Evolutionary conservation across 1,139 yeast species (phyloP).

Genomic region (Candida tunisiensis): DNA sequence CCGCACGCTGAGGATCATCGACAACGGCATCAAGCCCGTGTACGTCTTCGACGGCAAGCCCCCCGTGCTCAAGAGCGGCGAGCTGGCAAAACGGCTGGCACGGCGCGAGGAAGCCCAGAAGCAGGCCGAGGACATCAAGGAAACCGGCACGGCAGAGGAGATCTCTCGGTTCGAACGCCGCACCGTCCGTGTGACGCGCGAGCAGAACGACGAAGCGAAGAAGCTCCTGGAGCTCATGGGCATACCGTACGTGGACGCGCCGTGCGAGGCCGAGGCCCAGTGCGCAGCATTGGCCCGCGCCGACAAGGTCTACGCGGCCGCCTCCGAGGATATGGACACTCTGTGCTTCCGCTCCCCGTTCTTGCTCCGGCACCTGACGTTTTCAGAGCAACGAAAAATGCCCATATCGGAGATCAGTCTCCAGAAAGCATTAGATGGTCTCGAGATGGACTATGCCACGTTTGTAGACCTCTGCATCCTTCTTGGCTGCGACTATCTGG

Average conservation of each 20-base stretch:
- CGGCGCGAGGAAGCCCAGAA: conserved; percentile 74
- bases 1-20: conserved; percentile 76
- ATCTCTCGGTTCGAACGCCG: conserved; percentile 67
- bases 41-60: conserved; percentile 97
- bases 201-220: conserved; percentile 91
- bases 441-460: conserved; percentile 52
- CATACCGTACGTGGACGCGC: conserved; percentile 82
- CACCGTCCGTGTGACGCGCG: conserved; percentile 71
- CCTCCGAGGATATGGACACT: conserved; percentile 98
- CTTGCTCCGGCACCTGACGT: conserved; percentile 75
- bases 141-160: conserved; percentile 67
- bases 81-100: conserved; percentile 68
- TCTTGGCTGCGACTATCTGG: conserved; percentile 95
- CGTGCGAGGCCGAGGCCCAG: conserved; percentile 98
- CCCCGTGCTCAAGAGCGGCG: conserved; percentile 83
- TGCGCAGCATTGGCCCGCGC: conserved; percentile 84
- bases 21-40: conserved; percentile 85
- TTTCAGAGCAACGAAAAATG: conserved; percentile 82
- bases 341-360: conserved; percentile 79
- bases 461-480: conserved; percentile 86
- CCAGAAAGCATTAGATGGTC: conserved; percentile 51
- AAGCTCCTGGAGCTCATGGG: conserved; percentile 75
- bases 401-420: conserved; percentile 80
- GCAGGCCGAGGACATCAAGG: conserved; percentile 55
- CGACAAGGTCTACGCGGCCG: conserved; percentile 87